Percentiles rank a stretch among this genome's conserved stretches.
Evolutionary conservation across 2,329 filamentous ascomycete species (phyloP).

Genomic region (Nigrograna mackinnonii): DNA sequence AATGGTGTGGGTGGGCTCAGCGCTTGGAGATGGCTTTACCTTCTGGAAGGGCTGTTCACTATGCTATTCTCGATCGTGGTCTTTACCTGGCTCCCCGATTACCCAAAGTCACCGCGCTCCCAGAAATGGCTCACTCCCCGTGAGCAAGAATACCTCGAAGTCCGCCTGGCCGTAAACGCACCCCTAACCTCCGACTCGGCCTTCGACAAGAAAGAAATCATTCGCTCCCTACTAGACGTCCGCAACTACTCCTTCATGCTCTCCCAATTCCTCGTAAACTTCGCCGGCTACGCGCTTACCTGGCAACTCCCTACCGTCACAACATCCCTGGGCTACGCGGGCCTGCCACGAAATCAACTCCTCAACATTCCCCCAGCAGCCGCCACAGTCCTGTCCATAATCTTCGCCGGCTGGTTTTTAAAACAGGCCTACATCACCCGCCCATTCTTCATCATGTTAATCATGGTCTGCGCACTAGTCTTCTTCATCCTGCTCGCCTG

Average conservation of each 20-base stretch:
- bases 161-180: conserved; percentile 39
- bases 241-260: conserved; percentile 38
- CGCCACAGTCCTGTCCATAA: conserved; percentile 39
- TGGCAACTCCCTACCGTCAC: conserved; percentile 48
- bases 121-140: conserved; percentile 37
- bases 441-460: conserved; percentile 43
- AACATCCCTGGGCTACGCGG: conserved; percentile 44
- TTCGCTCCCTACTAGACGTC: conserved; percentile 33
- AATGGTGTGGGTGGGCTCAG: conserved; percentile 8
- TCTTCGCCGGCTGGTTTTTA: conserved; percentile 44
- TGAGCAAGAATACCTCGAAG: conserved; percentile 45
- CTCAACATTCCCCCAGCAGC: conserved; percentile 47
- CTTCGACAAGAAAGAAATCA: conserved; percentile 37
- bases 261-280: conserved; percentile 40
- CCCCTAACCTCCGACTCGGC: conserved; percentile 37
- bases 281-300: conserved; percentile 43
- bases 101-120: conserved; percentile 43
- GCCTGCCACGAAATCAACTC: conserved; percentile 28
- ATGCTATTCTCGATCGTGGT: conserved; percentile 42
- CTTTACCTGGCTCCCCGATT: conserved; percentile 46
- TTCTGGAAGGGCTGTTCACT: conserved; percentile 47
- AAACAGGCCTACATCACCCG: conserved; percentile 42
- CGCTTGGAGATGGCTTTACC: conserved; percentile 36
- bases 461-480: conserved; percentile 40
- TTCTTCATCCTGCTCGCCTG: conserved; percentile 48